Conservation (phyloP, 2,329 filamentous ascomycete species). For the Colletotrichum ledebouriae region DNA sequence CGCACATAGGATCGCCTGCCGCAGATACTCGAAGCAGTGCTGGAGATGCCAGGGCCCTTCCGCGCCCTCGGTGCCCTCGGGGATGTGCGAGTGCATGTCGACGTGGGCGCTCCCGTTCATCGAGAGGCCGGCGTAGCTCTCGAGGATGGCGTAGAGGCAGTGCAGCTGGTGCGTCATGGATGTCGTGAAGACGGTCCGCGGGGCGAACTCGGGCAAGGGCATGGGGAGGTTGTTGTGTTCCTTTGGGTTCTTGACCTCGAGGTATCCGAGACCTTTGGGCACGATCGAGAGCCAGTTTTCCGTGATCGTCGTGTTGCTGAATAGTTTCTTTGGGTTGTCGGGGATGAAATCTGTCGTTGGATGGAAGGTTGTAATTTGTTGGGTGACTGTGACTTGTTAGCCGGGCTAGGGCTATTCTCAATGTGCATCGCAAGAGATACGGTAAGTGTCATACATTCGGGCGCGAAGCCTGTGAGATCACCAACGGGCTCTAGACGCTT, state of each 20-base stretch:
- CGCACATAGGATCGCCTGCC: slow-evolving; percentile 52
- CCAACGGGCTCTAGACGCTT: slow-evolving; percentile 51
- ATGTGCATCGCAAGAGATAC: not conserved
- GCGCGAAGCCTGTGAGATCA: slow-evolving; percentile 57
- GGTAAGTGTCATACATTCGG: slow-evolving; percentile 48
- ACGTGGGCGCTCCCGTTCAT: slow-evolving; percentile 35
- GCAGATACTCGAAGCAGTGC: slow-evolving; percentile 57
- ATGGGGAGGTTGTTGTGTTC: slow-evolving; percentile 54
- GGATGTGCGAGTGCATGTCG: slow-evolving; percentile 45
- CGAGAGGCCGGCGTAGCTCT: slow-evolving; percentile 48
- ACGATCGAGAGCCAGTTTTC: slow-evolving; percentile 56
- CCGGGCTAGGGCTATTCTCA: not conserved
- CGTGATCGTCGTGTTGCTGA: slow-evolving; percentile 49
- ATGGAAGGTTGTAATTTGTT: slow-evolving; percentile 55
- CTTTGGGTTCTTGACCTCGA: slow-evolving; percentile 52
- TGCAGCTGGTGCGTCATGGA: slow-evolving; percentile 60
- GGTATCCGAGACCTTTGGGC: slow-evolving; percentile 57
- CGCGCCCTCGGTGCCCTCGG: slow-evolving; percentile 42
- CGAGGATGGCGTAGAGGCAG: slow-evolving; percentile 56
- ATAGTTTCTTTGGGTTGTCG: slow-evolving; percentile 56
- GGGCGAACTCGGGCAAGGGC: slow-evolving; percentile 49
- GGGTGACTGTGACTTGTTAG: slow-evolving; percentile 49
- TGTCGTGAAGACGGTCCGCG: slow-evolving; percentile 56
- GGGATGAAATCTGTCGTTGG: slow-evolving; percentile 55
- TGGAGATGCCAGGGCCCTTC: slow-evolving; percentile 51